A percentile compares a stretch with the other conserved stretches of the same genome.
phyloP scores from a whole-genome alignment of 345 rosid genomes.

The Salix koriyanagi region DNA sequence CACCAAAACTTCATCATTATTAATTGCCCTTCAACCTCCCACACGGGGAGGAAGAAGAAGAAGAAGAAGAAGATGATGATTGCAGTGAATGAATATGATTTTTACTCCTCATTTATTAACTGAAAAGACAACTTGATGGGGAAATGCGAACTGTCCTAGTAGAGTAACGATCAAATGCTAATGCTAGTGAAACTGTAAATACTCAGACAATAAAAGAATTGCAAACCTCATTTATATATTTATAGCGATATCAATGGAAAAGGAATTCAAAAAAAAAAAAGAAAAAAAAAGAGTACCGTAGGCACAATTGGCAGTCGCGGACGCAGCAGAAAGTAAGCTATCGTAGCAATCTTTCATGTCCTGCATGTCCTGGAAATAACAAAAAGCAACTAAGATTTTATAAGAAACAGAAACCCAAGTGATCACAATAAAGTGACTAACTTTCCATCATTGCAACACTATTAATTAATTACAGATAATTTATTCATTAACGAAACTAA shows the following conservation, averaged over 20 bases:
- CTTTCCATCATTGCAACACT: background rate
- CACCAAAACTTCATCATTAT: background rate
- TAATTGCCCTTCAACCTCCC: background rate
- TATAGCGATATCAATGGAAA: background rate
- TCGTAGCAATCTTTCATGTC: constrained; percentile 89
- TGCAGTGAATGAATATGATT: background rate
- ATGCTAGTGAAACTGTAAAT: background rate
- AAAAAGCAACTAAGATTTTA: constrained; percentile 2
- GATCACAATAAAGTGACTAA: background rate
- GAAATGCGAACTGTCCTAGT: background rate
- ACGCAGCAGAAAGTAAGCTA: constrained; percentile 92
- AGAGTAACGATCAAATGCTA: background rate
- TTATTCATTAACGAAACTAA: background rate
- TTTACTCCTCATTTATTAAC: background rate
- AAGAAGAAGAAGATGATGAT: background rate
- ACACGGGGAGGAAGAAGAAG: no score
- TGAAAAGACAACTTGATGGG: background rate
- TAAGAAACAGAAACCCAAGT: background rate
- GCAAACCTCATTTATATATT: background rate
- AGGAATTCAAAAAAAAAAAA: background rate
- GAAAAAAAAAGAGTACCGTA: constrained; percentile 47
- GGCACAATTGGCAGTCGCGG: constrained; percentile 90
- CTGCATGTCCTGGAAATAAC: constrained; percentile 64
- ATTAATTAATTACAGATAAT: background rate
- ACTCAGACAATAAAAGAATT: background rate